Conservation (phyloP, 1,139 yeast genomes). For the Tardiomyces blankii region DNA sequence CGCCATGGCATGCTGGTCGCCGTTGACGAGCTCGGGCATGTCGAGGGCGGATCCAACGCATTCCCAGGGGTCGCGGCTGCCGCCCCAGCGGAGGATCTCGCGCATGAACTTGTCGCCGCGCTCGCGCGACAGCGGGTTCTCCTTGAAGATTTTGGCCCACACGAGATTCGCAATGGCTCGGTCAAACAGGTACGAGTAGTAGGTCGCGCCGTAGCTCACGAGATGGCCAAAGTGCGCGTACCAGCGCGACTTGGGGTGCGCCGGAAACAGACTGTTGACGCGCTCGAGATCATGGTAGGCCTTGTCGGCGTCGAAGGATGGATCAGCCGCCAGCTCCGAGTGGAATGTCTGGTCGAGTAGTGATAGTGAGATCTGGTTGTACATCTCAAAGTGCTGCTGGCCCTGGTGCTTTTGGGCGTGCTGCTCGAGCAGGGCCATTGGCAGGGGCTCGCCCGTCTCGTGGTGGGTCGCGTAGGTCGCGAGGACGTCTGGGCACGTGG, state of each 20-base stretch:
- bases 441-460: slow-evolving; percentile 53
- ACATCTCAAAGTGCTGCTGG: slow-evolving; percentile 63
- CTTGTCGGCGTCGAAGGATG: slow-evolving; percentile 39
- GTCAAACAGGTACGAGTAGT: slow-evolving; percentile 85
- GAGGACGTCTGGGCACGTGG: slow-evolving; percentile 69
- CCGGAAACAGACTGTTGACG: slow-evolving; percentile 28
- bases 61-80: slow-evolving; percentile 81
- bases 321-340: slow-evolving; percentile 22
- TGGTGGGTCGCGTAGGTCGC: slow-evolving; percentile 65
- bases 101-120: slow-evolving; percentile 70
- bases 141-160: slow-evolving; percentile 61
- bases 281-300: slow-evolving; percentile 59
- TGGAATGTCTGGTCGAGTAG: slow-evolving; percentile 76
- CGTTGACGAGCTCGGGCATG: slow-evolving; percentile 45
- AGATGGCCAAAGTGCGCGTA: slow-evolving; percentile 92
- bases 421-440: slow-evolving; percentile 36
- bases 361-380: slow-evolving; percentile 85
- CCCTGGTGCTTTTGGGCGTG: slow-evolving; percentile 44
- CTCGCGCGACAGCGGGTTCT: slow-evolving; percentile 49
- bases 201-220: slow-evolving; percentile 88
- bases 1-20: slow-evolving; percentile 69
- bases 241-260: slow-evolving; percentile 54
- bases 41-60: slow-evolving; percentile 74
- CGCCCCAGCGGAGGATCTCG: slow-evolving; percentile 84
- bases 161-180: slow-evolving; percentile 85